These are phyloP conservation scores for Leptosphaerulina australis DNA, from an alignment of 2,329 filamentous ascomycete genomes.

Conservation along the genomic window DNA sequence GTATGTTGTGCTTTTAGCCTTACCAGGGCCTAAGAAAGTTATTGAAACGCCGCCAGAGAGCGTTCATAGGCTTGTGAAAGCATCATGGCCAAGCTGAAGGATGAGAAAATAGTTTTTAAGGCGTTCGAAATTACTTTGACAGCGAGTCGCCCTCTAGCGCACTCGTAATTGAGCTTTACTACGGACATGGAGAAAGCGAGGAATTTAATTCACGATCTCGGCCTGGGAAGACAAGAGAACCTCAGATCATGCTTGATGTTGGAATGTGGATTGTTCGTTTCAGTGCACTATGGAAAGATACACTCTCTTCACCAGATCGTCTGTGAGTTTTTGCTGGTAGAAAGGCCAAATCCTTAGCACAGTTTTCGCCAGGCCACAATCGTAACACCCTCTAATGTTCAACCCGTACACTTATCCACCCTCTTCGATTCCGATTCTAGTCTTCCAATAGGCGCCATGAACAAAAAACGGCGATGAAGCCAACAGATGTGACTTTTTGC, in stretches of 20 bases:
- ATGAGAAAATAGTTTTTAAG: constrained; percentile 15
- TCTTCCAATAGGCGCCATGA: too few relatives aligned
- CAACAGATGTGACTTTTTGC: too few relatives aligned
- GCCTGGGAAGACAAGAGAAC: background rate
- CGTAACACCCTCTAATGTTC: too few relatives aligned
- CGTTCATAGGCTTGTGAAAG: constrained; percentile 23
- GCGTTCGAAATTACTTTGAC: constrained; percentile 19
- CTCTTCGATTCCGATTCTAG: too few relatives aligned
- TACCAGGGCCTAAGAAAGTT: background rate
- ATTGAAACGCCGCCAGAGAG: constrained; percentile 15
- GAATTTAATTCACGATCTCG: constrained; percentile 13
- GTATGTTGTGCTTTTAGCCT: too few relatives aligned
- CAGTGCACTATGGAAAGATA: background rate
- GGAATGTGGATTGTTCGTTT: background rate
- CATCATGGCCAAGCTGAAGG: constrained; percentile 23
- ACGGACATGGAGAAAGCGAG: background rate
- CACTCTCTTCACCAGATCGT: background rate
- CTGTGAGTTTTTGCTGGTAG: background rate
- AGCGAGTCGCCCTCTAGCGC: constrained; percentile 21
- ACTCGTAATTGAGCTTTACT: constrained; percentile 19
- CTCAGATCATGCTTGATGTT: background rate
- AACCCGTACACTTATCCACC: too few relatives aligned
- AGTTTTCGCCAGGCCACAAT: too few relatives aligned
- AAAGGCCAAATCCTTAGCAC: too few relatives aligned
- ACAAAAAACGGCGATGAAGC: too few relatives aligned